phyloP scores from a whole-genome alignment of 2,329 filamentous ascomycete genomes.

The Truncatella angustata region DNA sequence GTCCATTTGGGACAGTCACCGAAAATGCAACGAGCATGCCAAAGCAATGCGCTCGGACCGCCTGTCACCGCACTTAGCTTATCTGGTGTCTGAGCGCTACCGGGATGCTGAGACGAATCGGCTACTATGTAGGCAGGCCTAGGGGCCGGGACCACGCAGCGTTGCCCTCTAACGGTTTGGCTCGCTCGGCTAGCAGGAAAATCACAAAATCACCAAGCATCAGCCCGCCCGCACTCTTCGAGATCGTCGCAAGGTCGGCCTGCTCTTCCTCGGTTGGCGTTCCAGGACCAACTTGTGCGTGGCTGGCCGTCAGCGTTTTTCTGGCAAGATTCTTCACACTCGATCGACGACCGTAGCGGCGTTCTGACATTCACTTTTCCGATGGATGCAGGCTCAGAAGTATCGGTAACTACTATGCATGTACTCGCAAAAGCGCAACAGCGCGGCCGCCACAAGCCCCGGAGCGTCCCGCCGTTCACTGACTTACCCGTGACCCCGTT shows the following conservation, averaged over 20 bases:
- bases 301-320: neutral
- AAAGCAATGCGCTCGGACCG: neutral
- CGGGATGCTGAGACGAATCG: neutral
- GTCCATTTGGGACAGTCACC: too few species aligned
- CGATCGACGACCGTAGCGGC: neutral
- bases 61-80: neutral
- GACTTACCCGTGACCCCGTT: too few species aligned
- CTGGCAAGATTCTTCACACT: neutral
- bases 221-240: neutral
- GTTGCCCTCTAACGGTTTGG: neutral
- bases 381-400: neutral
- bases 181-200: neutral
- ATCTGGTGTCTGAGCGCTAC: neutral
- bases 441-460: neutral
- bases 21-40: too few species aligned
- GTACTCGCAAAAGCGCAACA: neutral
- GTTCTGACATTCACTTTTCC: neutral
- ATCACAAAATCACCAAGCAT: neutral
- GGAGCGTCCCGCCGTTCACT: too few species aligned
- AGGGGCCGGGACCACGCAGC: neutral
- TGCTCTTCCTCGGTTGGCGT: neutral
- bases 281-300: neutral
- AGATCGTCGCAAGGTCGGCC: neutral
- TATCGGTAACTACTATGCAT: neutral
- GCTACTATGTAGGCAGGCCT: too few species aligned